These are phyloP conservation scores for Barnettozyma vustinii DNA, from an alignment of 805 yeast genomes.

Conservation along the genomic window DNA sequence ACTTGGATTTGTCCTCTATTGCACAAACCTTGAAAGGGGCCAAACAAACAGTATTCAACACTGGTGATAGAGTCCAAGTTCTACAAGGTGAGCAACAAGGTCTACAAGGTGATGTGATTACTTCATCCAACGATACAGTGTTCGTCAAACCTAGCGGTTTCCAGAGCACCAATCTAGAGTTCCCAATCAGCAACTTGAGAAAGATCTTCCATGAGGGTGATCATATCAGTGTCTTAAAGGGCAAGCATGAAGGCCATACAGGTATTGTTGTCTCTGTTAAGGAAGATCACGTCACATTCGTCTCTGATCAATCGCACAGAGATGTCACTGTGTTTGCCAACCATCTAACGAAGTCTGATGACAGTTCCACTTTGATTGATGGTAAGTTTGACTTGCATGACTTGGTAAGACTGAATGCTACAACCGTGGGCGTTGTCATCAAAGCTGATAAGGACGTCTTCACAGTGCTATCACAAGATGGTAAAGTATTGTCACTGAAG, in stretches of 20 bases:
- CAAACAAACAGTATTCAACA: slow-evolving; percentile 63
- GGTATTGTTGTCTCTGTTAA: slow-evolving; percentile 84
- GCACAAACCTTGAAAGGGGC: slow-evolving; percentile 78
- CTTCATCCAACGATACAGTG: slow-evolving; percentile 61
- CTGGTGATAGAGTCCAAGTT: slow-evolving; percentile 92
- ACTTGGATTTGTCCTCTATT: slow-evolving; percentile 78
- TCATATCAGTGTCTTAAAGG: slow-evolving; percentile 87
- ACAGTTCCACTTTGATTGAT: slow-evolving; percentile 66
- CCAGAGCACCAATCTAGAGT: slow-evolving; percentile 58
- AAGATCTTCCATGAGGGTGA: slow-evolving; percentile 89
- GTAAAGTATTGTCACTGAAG: slow-evolving; percentile 61
- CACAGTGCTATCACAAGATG: slow-evolving; percentile 76
- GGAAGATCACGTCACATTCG: slow-evolving; percentile 81
- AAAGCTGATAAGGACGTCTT: slow-evolving; percentile 86
- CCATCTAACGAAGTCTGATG: slow-evolving; percentile 87
- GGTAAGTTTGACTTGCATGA: slow-evolving; percentile 86
- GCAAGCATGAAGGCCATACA: slow-evolving; percentile 88
- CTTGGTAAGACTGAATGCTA: slow-evolving; percentile 81
- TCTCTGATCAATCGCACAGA: slow-evolving; percentile 82
- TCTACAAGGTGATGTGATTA: slow-evolving; percentile 71
- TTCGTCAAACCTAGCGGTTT: slow-evolving; percentile 39
- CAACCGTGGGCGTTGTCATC: slow-evolving; percentile 82
- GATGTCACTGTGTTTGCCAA: slow-evolving; percentile 93
- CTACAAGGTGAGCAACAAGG: slow-evolving; percentile 92
- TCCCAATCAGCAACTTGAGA: slow-evolving; percentile 76